Percentiles rank a stretch among this genome's conserved stretches.
These are phyloP conservation scores for Datisca glomerata DNA, from an alignment of 306 rosid genomes.

Conservation along the genomic window DNA sequence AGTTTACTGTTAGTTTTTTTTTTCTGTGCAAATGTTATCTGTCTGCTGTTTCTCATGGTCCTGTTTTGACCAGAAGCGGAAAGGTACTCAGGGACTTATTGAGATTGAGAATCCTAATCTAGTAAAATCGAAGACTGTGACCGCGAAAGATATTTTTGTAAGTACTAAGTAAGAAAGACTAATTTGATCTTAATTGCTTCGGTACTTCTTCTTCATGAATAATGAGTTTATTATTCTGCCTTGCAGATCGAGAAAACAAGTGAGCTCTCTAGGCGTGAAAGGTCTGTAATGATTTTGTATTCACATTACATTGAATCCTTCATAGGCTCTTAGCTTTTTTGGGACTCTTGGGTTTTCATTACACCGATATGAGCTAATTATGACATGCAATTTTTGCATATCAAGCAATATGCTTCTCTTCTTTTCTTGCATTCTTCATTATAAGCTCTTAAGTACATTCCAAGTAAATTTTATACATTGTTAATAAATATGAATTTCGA, in stretches of 20 bases:
- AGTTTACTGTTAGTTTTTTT: neutral
- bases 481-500: too few relatives aligned
- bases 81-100: slow-evolving; percentile 77
- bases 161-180: too few relatives aligned
- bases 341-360: too few relatives aligned
- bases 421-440: too few relatives aligned
- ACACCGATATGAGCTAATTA: too few relatives aligned
- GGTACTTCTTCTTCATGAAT: neutral
- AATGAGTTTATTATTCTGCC: neutral
- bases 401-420: too few relatives aligned
- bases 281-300: slow-evolving; percentile 27
- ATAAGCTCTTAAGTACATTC: too few relatives aligned
- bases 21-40: neutral
- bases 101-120: slow-evolving; percentile 93
- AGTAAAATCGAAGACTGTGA: slow-evolving; percentile 59
- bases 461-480: too few relatives aligned
- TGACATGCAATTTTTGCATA: too few relatives aligned
- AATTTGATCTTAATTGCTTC: neutral
- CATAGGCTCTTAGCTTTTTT: too few relatives aligned
- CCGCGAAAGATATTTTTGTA: slow-evolving; percentile 67
- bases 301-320: too few relatives aligned
- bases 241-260: slow-evolving; percentile 58
- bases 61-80: slow-evolving; percentile 25
- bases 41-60: neutral
- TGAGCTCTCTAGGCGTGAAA: slow-evolving; percentile 96